Conservation (phyloP, 2,329 filamentous ascomycete species). For the Thelonectria discophora region DNA sequence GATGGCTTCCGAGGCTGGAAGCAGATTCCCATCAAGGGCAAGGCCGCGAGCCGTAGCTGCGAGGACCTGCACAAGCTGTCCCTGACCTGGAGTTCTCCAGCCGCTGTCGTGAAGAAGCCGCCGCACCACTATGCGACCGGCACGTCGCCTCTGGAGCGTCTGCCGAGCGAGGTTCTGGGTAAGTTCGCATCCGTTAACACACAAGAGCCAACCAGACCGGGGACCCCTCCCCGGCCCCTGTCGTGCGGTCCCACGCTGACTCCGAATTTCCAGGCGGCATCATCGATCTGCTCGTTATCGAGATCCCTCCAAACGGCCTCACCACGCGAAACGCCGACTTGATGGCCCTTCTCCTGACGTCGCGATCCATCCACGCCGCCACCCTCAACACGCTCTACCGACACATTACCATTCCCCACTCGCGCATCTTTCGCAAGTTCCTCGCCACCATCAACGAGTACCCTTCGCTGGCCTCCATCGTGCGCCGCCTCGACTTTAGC, state of each 20-base stretch:
- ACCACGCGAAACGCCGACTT: conserved; percentile 81
- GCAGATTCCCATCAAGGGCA: conserved; percentile 67
- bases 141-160: conserved; percentile 68
- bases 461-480: conserved; percentile 75
- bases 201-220: conserved; percentile 9
- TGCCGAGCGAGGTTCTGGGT: conserved; percentile 78
- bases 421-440: conserved; percentile 84
- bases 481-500: conserved; percentile 83
- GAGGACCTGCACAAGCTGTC: conserved; percentile 66
- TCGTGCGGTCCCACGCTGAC: conserved; percentile 32
- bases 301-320: conserved; percentile 76
- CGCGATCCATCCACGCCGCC: conserved; percentile 75
- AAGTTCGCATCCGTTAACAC: conserved; percentile 45
- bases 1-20: conserved; percentile 70
- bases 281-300: conserved; percentile 76
- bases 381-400: conserved; percentile 80
- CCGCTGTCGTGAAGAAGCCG: conserved; percentile 45
- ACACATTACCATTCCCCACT: conserved; percentile 84
- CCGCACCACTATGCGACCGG: conserved; percentile 52
- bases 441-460: conserved; percentile 73
- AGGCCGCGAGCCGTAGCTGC: conserved; percentile 68
- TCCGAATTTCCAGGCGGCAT: conserved; percentile 66
- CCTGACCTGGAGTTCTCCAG: conserved; percentile 62
- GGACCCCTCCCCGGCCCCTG: conserved; percentile 22
- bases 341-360: conserved; percentile 79